These are phyloP conservation scores for Taiwanofungus camphoratus DNA, from an alignment of 1,284 basidiomycete genomes.

Conservation along the genomic window DNA sequence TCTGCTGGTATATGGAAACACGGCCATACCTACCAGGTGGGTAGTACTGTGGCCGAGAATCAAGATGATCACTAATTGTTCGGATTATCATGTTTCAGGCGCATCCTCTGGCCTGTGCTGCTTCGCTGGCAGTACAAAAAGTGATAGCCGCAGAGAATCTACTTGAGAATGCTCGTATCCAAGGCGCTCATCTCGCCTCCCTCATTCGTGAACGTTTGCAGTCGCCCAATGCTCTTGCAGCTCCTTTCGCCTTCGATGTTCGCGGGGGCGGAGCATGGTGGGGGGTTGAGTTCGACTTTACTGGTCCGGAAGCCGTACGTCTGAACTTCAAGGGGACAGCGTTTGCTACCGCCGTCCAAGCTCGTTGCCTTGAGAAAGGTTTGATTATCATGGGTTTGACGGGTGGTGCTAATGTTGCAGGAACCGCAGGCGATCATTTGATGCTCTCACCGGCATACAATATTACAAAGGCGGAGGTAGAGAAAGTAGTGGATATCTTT, in stretches of 20 bases:
- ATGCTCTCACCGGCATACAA: constrained; percentile 76
- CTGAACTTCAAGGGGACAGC: constrained; percentile 45
- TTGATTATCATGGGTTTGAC: constrained; percentile 67
- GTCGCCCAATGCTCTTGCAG: constrained; percentile 48
- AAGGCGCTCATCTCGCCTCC: constrained; percentile 56
- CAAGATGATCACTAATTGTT: not conserved
- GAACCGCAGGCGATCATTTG: constrained; percentile 63
- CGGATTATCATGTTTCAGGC: constrained; percentile 35
- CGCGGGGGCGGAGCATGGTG: constrained; percentile 79
- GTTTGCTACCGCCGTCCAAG: constrained; percentile 63
- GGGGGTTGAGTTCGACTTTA: constrained; percentile 76
- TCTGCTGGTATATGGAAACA: constrained; percentile 73
- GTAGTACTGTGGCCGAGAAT: constrained; percentile 5
- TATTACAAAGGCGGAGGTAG: constrained; percentile 58
- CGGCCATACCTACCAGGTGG: constrained; percentile 82
- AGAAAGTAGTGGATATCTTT: constrained; percentile 58
- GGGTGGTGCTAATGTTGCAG: constrained; percentile 64
- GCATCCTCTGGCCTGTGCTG: constrained; percentile 70
- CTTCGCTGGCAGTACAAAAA: constrained; percentile 73
- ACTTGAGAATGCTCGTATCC: constrained; percentile 55
- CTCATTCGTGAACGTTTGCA: constrained; percentile 52
- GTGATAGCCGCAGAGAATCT: constrained; percentile 67
- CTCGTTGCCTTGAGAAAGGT: constrained; percentile 56
- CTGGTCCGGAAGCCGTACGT: constrained; percentile 30
- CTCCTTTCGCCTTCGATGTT: constrained; percentile 67